These are phyloP conservation scores for Hymenoscyphus occultus DNA, from an alignment of 2,329 filamentous ascomycete genomes.

Conservation along the genomic window DNA sequence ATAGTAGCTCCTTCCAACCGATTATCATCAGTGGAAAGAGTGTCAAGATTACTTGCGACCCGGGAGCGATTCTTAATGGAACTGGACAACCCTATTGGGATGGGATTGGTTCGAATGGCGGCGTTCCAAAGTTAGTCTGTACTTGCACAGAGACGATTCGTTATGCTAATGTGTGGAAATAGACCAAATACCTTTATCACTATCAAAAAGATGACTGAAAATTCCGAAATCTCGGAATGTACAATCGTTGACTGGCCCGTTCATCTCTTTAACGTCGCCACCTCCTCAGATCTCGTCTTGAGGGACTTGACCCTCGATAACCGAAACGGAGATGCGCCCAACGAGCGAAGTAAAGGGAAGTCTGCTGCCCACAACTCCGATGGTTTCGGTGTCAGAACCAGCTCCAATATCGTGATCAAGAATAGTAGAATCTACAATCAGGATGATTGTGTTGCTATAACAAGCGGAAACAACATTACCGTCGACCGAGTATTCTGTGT, in stretches of 20 bases:
- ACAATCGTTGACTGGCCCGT: constrained; percentile 54
- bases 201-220: constrained; percentile 47
- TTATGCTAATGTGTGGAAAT: constrained; percentile 33
- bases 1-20: constrained; percentile 26
- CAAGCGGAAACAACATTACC: constrained; percentile 35
- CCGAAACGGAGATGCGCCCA: constrained; percentile 48
- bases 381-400: constrained; percentile 48
- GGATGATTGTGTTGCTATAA: constrained; percentile 37
- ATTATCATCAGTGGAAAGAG: constrained; percentile 53
- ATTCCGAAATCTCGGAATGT: constrained; percentile 48
- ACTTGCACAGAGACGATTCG: not conserved
- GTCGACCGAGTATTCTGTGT: constrained; percentile 32
- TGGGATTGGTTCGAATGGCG: constrained; percentile 55
- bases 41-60: constrained; percentile 51
- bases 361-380: constrained; percentile 50
- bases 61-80: constrained; percentile 54
- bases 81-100: constrained; percentile 61
- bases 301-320: constrained; percentile 55
- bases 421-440: constrained; percentile 31
- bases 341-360: constrained; percentile 26
- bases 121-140: constrained; percentile 35
- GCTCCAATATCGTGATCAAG: constrained; percentile 42
- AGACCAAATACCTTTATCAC: constrained; percentile 60
- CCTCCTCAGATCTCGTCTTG: constrained; percentile 44
- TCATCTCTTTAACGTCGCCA: constrained; percentile 48